These are phyloP conservation scores for Colletotrichum camelliae DNA, from an alignment of 2,329 filamentous ascomycete genomes.

Conservation along the genomic window DNA sequence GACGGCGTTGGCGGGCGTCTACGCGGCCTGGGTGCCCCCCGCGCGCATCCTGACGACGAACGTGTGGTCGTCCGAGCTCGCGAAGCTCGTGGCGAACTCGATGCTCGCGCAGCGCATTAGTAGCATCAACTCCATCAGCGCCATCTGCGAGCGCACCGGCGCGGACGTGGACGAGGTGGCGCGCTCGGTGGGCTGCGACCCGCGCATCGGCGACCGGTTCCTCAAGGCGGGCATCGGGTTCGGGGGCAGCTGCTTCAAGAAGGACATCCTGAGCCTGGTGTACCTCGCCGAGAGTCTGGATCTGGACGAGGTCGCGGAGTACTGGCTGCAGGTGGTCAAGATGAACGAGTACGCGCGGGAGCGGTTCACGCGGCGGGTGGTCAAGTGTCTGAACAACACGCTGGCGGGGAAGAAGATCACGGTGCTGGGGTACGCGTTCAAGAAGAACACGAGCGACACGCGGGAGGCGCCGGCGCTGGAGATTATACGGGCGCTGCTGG, in stretches of 20 bases:
- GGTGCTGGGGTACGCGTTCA: slow-evolving; percentile 79
- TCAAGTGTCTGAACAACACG: slow-evolving; percentile 71
- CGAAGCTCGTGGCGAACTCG: slow-evolving; percentile 80
- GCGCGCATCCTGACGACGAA: slow-evolving; percentile 74
- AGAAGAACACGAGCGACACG: slow-evolving; percentile 79
- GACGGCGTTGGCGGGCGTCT: slow-evolving; percentile 67
- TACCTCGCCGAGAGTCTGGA: slow-evolving; percentile 76
- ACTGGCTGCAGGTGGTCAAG: slow-evolving; percentile 75
- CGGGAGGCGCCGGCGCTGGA: slow-evolving; percentile 73
- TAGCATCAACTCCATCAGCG: slow-evolving; percentile 80
- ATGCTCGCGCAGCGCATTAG: slow-evolving; percentile 82
- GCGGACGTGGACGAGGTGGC: slow-evolving; percentile 77
- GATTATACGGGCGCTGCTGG: slow-evolving; percentile 68
- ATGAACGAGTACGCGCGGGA: slow-evolving; percentile 79
- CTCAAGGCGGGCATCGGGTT: slow-evolving; percentile 79
- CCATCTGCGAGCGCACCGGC: slow-evolving; percentile 77
- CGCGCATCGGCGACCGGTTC: slow-evolving; percentile 74
- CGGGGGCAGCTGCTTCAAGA: slow-evolving; percentile 82
- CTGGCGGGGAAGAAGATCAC: slow-evolving; percentile 73
- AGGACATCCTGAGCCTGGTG: slow-evolving; percentile 77
- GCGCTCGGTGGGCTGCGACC: slow-evolving; percentile 69
- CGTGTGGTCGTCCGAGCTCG: slow-evolving; percentile 78
- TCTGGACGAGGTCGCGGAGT: slow-evolving; percentile 73
- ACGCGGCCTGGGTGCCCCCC: slow-evolving; percentile 72
- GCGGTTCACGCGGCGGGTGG: slow-evolving; percentile 70